Conservation (phyloP, 2,329 filamentous ascomycete genomes). For the Bipolaris bicolor region DNA sequence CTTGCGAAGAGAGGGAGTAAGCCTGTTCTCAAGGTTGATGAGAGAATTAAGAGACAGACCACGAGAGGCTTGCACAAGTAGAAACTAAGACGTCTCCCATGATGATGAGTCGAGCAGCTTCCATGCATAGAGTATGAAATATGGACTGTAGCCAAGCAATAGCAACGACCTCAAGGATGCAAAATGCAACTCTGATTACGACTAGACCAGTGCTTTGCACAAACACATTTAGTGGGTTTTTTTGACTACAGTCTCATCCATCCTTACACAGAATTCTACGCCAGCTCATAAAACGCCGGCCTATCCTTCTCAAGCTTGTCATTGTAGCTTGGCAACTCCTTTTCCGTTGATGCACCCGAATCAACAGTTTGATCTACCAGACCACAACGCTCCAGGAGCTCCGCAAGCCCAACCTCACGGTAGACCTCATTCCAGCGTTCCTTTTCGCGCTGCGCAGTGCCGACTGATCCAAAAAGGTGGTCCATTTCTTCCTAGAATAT, state of each 20-base stretch:
- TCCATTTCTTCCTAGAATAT: constrained; percentile 64
- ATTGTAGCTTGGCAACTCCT: constrained; percentile 7
- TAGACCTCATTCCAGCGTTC: constrained; percentile 76
- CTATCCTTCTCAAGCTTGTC: constrained; percentile 22
- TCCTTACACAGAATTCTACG: neutral
- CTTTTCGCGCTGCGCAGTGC: constrained; percentile 68
- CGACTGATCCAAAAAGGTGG: constrained; percentile 70
- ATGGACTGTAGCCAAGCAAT: neutral
- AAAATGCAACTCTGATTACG: neutral
- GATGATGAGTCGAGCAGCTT: neutral
- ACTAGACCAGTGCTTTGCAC: neutral
- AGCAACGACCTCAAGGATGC: no score
- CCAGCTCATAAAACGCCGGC: constrained; percentile 15
- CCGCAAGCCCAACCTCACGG: constrained; percentile 67
- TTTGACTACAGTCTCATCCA: no score
- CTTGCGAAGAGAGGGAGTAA: constrained; percentile 1
- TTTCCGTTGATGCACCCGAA: neutral
- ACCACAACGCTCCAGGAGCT: constrained; percentile 32
- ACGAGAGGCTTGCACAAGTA: constrained; percentile 11
- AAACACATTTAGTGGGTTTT: neutral
- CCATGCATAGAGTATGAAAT: no score
- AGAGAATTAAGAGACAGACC: constrained; percentile 37
- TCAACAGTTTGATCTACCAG: constrained; percentile 6
- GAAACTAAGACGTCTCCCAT: neutral
- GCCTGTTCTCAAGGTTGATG: constrained; percentile 1